Evolutionary conservation across 768 basidiomycete species (phyloP), one percentile per base, ranked within the genome.

Genomic region (Postia placenta): DNA sequence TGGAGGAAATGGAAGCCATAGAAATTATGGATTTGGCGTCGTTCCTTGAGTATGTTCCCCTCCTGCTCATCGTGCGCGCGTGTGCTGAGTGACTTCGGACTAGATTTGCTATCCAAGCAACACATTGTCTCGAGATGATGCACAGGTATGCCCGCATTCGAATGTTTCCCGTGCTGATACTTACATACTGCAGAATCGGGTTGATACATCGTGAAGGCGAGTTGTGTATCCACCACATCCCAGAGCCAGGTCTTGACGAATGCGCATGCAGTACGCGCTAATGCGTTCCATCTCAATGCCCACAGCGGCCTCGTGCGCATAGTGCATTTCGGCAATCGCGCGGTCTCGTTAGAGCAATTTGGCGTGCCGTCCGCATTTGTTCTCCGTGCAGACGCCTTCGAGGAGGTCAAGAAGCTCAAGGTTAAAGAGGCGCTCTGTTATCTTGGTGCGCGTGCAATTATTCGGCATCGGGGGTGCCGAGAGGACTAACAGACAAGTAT

Each of bases 21-120:
- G 83, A 84, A 58, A 76, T 85, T 44, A 86, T 88, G 81, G 86
- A 88, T 61, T 67, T 88, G 15, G 84, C 84, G 12, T 78, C 83
- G 0, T 88, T 87, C 64, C 70, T 88, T 2, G 85, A 88, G 83
- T 85, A 56, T 49, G 78, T 60, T 11, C 15, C 20, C 15, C 25
- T 17, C 33, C 3, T 24, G 36, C 26, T 42, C 24, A n/a, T 54
- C 12, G 17, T n/a, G 15, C 22, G 5, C 12, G 28, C 42, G 11
- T 17, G 15, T 26, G n/a, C n/a, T n/a, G n/a, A n/a, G n/a, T n/a
- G n/a, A n/a, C n/a, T n/a, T n/a, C n/a, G n/a, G 24, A 3, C 14
- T 52, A 86, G 84, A 60, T 88, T 88, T 58, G 80, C 85, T 6
- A 83, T 87, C 35, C 82, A 87, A 56, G 81, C 85, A 2, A 84